A percentile compares a stretch with the other conserved stretches of the same genome.
These are phyloP conservation scores for Metschnikowia cubensis DNA, from an alignment of 805 yeast species.

Conservation along the genomic window DNA sequence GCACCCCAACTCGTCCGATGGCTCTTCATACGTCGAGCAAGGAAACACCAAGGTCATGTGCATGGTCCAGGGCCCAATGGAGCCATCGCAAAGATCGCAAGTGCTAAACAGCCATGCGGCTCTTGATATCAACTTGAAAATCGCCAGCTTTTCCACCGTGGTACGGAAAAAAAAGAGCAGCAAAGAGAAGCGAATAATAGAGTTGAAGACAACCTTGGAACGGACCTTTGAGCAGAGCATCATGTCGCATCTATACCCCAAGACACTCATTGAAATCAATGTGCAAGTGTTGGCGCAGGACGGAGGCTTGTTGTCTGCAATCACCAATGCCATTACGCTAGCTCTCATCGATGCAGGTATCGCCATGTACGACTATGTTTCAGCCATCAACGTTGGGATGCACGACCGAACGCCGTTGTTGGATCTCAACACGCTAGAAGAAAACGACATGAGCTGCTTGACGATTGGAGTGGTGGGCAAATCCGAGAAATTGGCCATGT, in stretches of 20 bases:
- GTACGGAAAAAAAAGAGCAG: constrained; percentile 68
- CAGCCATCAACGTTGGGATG: constrained; percentile 75
- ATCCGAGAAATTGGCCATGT: constrained; percentile 69
- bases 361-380: constrained; percentile 86
- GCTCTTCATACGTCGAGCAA: constrained; percentile 87
- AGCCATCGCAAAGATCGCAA: constrained; percentile 60
- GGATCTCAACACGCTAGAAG: constrained; percentile 81
- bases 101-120: constrained; percentile 49
- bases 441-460: constrained; percentile 72
- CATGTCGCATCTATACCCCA: constrained; percentile 69
- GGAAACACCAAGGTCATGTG: constrained; percentile 89
- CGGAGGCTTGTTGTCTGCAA: constrained; percentile 78
- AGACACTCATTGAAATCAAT: constrained; percentile 73
- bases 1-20: constrained; percentile 84
- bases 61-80: constrained; percentile 85
- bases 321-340: constrained; percentile 81
- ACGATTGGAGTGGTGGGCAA: constrained; percentile 85
- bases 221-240: constrained; percentile 73
- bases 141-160: constrained; percentile 77
- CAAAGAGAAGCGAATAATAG: constrained; percentile 67
- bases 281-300: constrained; percentile 83
- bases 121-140: constrained; percentile 58
- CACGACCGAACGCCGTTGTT: constrained; percentile 72
- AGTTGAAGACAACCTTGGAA: constrained; percentile 61
- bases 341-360: constrained; percentile 95